Percentiles rank a stretch among this genome's conserved stretches.
phyloP scores from a whole-genome alignment of 306 rosid species.

The Inga oerstediana region DNA sequence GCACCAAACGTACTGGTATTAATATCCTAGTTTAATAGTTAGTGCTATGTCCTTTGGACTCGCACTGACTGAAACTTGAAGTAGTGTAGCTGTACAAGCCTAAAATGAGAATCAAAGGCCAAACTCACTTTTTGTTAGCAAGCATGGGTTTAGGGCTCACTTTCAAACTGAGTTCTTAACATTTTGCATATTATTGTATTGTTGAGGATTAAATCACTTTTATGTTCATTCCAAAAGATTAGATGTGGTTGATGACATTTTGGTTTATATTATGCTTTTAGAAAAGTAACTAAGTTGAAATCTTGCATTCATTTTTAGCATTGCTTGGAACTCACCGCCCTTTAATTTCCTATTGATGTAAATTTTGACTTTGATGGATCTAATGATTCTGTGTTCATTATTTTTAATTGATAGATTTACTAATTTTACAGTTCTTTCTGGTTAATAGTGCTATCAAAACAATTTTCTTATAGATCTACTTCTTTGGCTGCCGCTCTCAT shows the following conservation, averaged over 20 bases:
- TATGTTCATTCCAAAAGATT: background rate
- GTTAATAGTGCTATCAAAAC: background rate
- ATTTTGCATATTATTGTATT: background rate
- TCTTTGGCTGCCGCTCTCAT: background rate
- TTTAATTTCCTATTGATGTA: background rate
- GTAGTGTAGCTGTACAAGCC: background rate
- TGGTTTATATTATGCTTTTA: background rate
- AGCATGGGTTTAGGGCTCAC: background rate
- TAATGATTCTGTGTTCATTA: background rate
- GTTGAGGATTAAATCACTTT: background rate
- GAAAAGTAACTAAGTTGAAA: background rate
- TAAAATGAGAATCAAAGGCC: background rate
- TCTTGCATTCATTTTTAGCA: background rate
- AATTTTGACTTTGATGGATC: constrained; percentile 4
- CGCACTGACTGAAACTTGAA: constrained; percentile 2
- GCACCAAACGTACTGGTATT: constrained; percentile 7
- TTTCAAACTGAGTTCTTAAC: background rate
- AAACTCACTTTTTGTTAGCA: background rate
- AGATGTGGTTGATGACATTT: background rate
- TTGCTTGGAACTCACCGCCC: background rate
- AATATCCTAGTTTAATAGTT: background rate
- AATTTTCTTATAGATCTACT: background rate
- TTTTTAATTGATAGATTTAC: background rate
- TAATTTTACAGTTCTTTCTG: background rate
- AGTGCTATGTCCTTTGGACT: background rate